phyloP scores from a whole-genome alignment of 2,329 filamentous ascomycete species.

The Pseudogymnoascus sp. region DNA sequence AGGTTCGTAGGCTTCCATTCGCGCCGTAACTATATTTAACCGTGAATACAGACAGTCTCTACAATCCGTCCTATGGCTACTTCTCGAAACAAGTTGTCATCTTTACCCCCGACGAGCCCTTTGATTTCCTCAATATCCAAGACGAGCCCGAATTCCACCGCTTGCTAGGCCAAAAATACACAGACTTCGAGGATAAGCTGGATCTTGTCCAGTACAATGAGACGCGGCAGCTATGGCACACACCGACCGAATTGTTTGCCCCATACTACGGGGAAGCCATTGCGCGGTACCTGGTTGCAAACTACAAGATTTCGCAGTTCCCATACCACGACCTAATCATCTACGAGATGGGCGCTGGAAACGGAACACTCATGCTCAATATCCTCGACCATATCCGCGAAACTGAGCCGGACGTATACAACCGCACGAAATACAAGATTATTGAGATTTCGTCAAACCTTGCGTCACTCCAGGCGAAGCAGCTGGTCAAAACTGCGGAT shows the following conservation, averaged over 20 bases:
- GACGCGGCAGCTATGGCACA: slow-evolving; percentile 93
- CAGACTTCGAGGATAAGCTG: slow-evolving; percentile 79
- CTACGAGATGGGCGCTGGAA: slow-evolving; percentile 97
- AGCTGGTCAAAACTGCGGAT: slow-evolving; percentile 57
- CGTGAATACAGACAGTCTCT: slow-evolving; percentile 64
- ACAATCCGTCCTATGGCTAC: slow-evolving; percentile 92
- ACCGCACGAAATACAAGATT: slow-evolving; percentile 85
- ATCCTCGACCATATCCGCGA: slow-evolving; percentile 93
- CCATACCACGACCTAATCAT: slow-evolving; percentile 96
- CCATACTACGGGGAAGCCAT: slow-evolving; percentile 97
- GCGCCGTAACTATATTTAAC: slow-evolving; percentile 14
- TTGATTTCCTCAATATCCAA: slow-evolving; percentile 71
- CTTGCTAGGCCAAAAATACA: slow-evolving; percentile 70
- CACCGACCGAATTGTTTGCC: slow-evolving; percentile 91
- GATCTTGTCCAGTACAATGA: slow-evolving; percentile 60
- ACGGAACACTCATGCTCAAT: slow-evolving; percentile 96
- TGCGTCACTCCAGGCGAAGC: slow-evolving; percentile 66
- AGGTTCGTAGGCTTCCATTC: slow-evolving; percentile 41
- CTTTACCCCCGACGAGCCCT: slow-evolving; percentile 85
- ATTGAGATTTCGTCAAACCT: slow-evolving; percentile 88
- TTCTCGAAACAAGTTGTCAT: slow-evolving; percentile 96
- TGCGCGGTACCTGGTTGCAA: slow-evolving; percentile 88
- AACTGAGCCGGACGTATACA: slow-evolving; percentile 83
- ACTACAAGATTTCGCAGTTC: slow-evolving; percentile 90
- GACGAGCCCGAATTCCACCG: slow-evolving; percentile 82